phyloP scores from a whole-genome alignment of 164 flowering plant species.

The Warburgia ugandensis region DNA sequence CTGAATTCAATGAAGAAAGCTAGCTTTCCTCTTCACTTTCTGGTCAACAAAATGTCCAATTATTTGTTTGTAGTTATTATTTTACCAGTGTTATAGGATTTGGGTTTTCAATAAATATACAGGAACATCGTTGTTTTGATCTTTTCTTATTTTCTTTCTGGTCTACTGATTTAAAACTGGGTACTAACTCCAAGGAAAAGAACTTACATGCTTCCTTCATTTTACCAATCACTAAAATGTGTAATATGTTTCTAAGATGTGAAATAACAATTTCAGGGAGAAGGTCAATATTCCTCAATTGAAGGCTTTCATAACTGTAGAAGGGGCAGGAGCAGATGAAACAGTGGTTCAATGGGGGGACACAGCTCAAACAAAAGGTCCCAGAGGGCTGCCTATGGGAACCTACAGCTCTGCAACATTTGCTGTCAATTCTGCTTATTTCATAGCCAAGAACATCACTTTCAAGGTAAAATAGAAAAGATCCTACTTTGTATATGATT shows the following conservation, averaged over 20 bases:
- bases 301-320: constrained; percentile 72
- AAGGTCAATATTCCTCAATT: constrained; percentile 74
- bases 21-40: no score
- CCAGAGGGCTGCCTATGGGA: constrained; percentile 69
- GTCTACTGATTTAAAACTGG: neutral
- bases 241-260: neutral
- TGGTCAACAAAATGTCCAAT: no score
- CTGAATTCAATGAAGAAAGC: no score
- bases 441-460: constrained; percentile 93
- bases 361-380: constrained; percentile 73
- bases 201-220: no score
- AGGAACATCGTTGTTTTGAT: no score
- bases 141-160: neutral
- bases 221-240: no score
- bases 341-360: constrained; percentile 94
- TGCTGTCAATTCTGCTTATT: constrained; percentile 82
- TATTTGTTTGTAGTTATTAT: no score
- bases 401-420: constrained; percentile 86
- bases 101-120: no score
- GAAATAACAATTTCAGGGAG: constrained; percentile 47
- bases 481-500: no score
- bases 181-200: no score
- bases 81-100: no score
- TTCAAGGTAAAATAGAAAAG: constrained; percentile 51
- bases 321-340: constrained; percentile 94